Evolutionary conservation across 306 rosid species (phyloP).

Genomic region (Crataegus laevigata): DNA sequence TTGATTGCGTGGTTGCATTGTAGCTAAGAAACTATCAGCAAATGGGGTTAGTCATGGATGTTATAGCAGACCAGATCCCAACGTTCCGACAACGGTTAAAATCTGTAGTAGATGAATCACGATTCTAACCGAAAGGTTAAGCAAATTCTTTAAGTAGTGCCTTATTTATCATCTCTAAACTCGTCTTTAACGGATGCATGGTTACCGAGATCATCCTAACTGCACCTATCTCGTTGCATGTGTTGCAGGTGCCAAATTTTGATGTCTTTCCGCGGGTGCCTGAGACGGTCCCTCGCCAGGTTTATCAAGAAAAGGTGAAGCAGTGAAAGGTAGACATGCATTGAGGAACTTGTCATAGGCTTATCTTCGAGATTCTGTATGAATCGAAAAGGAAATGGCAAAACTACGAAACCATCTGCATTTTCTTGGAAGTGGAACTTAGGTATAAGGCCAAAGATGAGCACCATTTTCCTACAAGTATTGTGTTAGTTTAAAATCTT

Average conservation of each 20-base stretch:
- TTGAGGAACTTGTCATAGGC: constrained; percentile 9
- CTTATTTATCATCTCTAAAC: not conserved
- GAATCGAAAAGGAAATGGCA: not conserved
- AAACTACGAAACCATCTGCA: not conserved
- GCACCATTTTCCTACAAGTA: not conserved
- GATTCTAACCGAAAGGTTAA: not conserved
- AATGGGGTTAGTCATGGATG: constrained; percentile 58
- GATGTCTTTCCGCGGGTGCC: not conserved
- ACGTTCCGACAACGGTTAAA: constrained; percentile 52
- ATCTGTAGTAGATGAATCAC: constrained; percentile 38
- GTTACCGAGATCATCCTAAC: not conserved
- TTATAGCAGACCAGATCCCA: constrained; percentile 46
- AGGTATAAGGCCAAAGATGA: not conserved
- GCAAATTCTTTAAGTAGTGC: not conserved
- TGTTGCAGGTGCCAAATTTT: not conserved
- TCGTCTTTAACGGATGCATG: not conserved
- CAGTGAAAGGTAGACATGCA: constrained; percentile 3
- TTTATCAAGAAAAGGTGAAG: not conserved
- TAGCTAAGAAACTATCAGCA: constrained; percentile 54
- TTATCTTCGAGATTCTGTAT: not conserved
- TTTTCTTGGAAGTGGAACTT: not conserved
- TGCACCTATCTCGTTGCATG: not conserved
- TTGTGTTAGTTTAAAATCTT: not conserved
- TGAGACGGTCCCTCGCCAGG: constrained; percentile 7
- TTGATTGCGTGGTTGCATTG: not conserved